Percentiles rank a stretch among this genome's conserved stretches.
phyloP scores from a whole-genome alignment of 2,329 filamentous ascomycete species.

The Ophiostoma pallidulum region DNA sequence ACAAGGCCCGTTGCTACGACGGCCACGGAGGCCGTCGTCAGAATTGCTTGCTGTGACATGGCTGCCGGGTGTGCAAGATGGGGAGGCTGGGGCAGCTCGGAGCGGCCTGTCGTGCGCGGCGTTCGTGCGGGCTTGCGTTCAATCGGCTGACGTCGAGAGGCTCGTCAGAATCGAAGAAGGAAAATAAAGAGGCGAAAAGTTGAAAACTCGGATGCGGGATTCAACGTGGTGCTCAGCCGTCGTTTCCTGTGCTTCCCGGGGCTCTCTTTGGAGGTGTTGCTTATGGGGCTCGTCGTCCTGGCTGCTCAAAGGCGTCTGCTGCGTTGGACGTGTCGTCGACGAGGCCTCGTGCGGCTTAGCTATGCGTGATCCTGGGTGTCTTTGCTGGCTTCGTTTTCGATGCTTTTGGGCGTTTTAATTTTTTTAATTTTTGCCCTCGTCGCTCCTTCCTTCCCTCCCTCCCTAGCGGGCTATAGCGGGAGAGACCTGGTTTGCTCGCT shows the following conservation, averaged over 20 bases:
- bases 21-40: constrained; percentile 53
- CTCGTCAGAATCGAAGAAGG: neutral
- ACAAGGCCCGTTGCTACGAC: constrained; percentile 50
- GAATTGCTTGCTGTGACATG: constrained; percentile 48
- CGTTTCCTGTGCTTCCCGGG: too few species aligned
- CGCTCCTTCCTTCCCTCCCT: neutral
- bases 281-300: too few species aligned
- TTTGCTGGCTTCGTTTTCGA: constrained; percentile 3
- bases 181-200: neutral
- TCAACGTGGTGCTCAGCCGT: too few species aligned
- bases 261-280: too few species aligned
- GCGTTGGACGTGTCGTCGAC: neutral
- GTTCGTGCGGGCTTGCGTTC: too few species aligned
- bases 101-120: neutral
- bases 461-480: neutral
- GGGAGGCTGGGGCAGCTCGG: neutral
- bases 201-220: too few species aligned
- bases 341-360: constrained; percentile 5
- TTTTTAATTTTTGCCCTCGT: neutral
- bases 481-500: neutral
- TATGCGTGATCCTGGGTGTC: constrained; percentile 2
- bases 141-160: too few species aligned
- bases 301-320: too few species aligned
- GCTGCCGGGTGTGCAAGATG: constrained; percentile 20
- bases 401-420: neutral